A percentile compares a stretch with the other conserved stretches of the same genome.
These are phyloP conservation scores for Tricholoma saponaceum DNA, from an alignment of 768 basidiomycete genomes.

Conservation along the genomic window DNA sequence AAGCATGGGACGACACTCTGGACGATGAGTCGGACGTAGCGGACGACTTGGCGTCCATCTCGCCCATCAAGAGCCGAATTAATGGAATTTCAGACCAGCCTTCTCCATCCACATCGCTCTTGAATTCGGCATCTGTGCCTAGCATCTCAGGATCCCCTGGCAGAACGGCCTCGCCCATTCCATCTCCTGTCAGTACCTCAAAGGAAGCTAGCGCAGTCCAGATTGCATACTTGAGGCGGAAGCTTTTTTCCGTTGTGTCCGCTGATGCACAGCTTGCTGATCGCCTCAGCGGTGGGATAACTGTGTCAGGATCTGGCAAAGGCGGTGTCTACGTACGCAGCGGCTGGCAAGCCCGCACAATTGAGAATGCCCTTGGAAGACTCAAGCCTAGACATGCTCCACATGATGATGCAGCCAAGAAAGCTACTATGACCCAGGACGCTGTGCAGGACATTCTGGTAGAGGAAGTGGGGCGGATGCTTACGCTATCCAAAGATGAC, in stretches of 20 bases:
- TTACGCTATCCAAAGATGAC: slow-evolving; percentile 57
- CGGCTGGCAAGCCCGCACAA: slow-evolving; percentile 75
- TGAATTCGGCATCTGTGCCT: slow-evolving; percentile 19
- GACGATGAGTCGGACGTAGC: slow-evolving; percentile 39
- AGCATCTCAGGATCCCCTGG: slow-evolving; percentile 17
- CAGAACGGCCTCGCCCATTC: slow-evolving; percentile 23
- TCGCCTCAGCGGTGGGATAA: slow-evolving; percentile 69
- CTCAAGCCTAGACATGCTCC: slow-evolving; percentile 23
- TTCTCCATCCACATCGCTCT: slow-evolving; percentile 36
- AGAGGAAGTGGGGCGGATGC: slow-evolving; percentile 56
- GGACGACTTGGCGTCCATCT: slow-evolving; percentile 27
- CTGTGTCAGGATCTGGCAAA: slow-evolving; percentile 72
- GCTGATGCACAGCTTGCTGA: slow-evolving; percentile 64
- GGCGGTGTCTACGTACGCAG: slow-evolving; percentile 73
- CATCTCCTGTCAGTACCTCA: slow-evolving; percentile 21
- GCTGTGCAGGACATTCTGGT: slow-evolving; percentile 50
- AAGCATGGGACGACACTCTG: slow-evolving; percentile 56
- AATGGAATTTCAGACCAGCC: slow-evolving; percentile 35
- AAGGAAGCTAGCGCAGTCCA: slow-evolving; percentile 30
- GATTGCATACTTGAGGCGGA: slow-evolving; percentile 54
- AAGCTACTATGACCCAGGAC: slow-evolving; percentile 27
- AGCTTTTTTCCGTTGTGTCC: slow-evolving; percentile 56
- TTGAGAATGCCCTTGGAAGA: slow-evolving; percentile 48
- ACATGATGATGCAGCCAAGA: slow-evolving; percentile 26
- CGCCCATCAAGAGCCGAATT: slow-evolving; percentile 20